Conservation (phyloP, 2,329 filamentous ascomycete species). For the Cercospora sesami region DNA sequence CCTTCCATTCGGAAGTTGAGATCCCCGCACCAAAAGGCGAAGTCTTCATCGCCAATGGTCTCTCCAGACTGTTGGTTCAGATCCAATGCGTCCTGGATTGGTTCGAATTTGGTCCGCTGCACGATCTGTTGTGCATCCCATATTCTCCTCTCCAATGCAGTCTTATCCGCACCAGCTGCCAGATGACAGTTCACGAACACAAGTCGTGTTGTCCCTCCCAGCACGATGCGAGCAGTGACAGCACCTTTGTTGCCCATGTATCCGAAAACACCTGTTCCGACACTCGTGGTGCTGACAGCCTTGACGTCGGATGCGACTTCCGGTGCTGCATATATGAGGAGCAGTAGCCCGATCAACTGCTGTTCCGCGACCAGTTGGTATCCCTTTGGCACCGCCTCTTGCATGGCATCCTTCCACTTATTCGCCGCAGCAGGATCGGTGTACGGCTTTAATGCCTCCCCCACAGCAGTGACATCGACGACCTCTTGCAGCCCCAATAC, state of each 20-base stretch:
- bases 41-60: conserved; percentile 83
- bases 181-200: conserved; percentile 92
- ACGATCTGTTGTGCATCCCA: conserved; percentile 86
- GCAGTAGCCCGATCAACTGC: conserved; percentile 80
- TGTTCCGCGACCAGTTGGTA: conserved; percentile 77
- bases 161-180: conserved; percentile 78
- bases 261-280: conserved; percentile 86
- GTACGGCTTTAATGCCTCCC: conserved; percentile 75
- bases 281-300: conserved; percentile 75
- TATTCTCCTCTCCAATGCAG: conserved; percentile 76
- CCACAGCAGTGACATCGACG: conserved; percentile 76
- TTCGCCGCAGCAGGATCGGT: conserved; percentile 69
- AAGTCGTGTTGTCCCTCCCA: conserved; percentile 85
- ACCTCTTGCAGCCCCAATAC: conserved; percentile 90
- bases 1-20: conserved; percentile 90
- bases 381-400: conserved; percentile 70
- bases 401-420: conserved; percentile 78
- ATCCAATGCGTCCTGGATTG: conserved; percentile 66
- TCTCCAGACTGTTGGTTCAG: conserved; percentile 60
- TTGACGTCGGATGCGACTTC: conserved; percentile 71
- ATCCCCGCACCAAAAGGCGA: conserved; percentile 95
- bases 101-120: conserved; percentile 73
- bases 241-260: conserved; percentile 97
- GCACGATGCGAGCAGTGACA: conserved; percentile 73
- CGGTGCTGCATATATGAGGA: conserved; percentile 83